Evolutionary conservation across 148 eudicot species (phyloP).

Genomic region (Pouteria glomerata): DNA sequence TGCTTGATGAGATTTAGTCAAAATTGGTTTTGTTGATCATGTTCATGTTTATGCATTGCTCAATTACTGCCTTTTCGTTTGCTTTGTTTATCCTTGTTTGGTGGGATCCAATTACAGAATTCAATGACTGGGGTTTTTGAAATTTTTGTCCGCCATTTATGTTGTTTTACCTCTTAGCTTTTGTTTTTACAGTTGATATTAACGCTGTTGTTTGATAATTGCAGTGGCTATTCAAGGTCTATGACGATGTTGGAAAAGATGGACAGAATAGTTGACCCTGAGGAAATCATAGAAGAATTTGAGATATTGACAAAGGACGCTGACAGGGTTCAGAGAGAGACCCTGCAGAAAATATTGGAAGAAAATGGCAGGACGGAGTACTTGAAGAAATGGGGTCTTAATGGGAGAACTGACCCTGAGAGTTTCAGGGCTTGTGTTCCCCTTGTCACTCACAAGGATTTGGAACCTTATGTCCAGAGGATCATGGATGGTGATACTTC

Average conservation of each 20-base stretch:
- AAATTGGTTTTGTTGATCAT: background rate
- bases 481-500: constrained; percentile 61
- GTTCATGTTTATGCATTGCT: background rate
- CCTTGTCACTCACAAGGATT: constrained; percentile 55
- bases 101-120: background rate
- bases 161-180: background rate
- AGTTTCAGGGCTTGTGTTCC: constrained; percentile 75
- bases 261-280: constrained; percentile 25
- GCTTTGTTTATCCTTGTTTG: background rate
- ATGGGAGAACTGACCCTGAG: constrained; percentile 53
- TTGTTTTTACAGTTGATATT: background rate
- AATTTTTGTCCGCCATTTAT: background rate
- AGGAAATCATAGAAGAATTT: constrained; percentile 36
- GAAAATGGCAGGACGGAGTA: constrained; percentile 44
- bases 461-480: constrained; percentile 67
- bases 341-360: constrained; percentile 36
- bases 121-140: background rate
- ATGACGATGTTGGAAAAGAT: constrained; percentile 28
- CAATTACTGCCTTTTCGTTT: background rate
- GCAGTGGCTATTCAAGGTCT: constrained; percentile 5
- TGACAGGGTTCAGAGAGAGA: constrained; percentile 40
- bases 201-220: background rate
- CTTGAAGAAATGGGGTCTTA: constrained; percentile 37
- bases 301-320: constrained; percentile 40
- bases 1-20: background rate